phyloP scores from a whole-genome alignment of 2,329 filamentous ascomycete species.

The Polychaeton citri region DNA sequence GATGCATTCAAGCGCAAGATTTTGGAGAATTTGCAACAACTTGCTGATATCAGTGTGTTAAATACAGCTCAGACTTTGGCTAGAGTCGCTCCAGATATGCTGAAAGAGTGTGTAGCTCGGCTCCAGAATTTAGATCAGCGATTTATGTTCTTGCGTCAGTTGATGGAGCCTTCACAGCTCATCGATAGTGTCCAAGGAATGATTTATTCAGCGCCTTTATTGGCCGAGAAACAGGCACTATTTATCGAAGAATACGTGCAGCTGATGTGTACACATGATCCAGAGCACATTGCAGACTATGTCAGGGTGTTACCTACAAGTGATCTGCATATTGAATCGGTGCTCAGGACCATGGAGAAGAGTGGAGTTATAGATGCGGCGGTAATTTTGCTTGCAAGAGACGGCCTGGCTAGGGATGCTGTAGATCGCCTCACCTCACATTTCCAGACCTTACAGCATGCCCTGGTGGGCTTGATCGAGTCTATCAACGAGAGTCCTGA shows the following conservation, averaged over 20 bases:
- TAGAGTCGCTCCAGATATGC: constrained; percentile 47
- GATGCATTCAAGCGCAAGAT: constrained; percentile 59
- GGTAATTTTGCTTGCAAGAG: constrained; percentile 76
- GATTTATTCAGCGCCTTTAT: neutral
- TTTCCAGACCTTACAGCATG: constrained; percentile 63
- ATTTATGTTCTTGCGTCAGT: constrained; percentile 60
- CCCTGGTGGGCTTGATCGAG: constrained; percentile 60
- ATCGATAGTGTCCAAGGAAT: constrained; percentile 7
- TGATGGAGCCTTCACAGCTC: constrained; percentile 50
- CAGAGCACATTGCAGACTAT: constrained; percentile 72
- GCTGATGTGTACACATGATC: constrained; percentile 79
- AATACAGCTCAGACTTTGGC: constrained; percentile 54
- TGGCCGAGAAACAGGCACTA: constrained; percentile 26
- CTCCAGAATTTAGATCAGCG: constrained; percentile 51
- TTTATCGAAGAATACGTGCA: constrained; percentile 77
- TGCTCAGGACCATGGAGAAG: constrained; percentile 79
- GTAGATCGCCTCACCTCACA: constrained; percentile 79
- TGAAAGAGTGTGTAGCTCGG: constrained; percentile 51
- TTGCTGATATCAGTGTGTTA: constrained; percentile 54
- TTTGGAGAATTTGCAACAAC: constrained; percentile 47
- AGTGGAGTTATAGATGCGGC: constrained; percentile 86
- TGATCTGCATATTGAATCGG: constrained; percentile 63
- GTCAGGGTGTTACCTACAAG: constrained; percentile 62
- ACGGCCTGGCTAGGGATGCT: constrained; percentile 69
- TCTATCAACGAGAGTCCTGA: constrained; percentile 45